Percentiles rank a stretch among this genome's conserved stretches.
Conservation (phyloP, 2,329 filamentous ascomycete genomes). For the Lecanicillium sp. region DNA sequence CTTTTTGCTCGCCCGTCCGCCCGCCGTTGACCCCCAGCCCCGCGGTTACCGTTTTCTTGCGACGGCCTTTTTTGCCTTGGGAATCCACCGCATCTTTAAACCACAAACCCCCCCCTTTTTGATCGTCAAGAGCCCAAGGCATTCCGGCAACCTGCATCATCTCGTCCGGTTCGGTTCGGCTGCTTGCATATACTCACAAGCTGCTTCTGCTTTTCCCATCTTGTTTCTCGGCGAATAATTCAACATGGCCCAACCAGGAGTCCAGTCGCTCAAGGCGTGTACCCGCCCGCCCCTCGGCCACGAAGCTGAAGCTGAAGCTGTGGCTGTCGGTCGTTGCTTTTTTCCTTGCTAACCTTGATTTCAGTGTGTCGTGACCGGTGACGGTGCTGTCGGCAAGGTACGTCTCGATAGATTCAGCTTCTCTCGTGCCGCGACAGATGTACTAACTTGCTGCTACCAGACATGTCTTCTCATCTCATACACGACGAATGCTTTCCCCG, state of each 20-base stretch:
- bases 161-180: not conserved
- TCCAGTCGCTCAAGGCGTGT: conserved; percentile 85
- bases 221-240: conserved; percentile 13
- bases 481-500: conserved; percentile 99
- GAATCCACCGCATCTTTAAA: not conserved
- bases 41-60: not conserved
- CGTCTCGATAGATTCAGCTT: conserved; percentile 13
- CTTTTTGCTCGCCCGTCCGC: not conserved
- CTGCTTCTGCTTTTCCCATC: not conserved
- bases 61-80: not conserved
- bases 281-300: conserved; percentile 11
- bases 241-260: conserved; percentile 76
- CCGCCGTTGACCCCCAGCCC: not conserved
- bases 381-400: conserved; percentile 98
- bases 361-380: conserved; percentile 96
- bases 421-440: conserved; percentile 6
- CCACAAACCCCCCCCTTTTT: conserved; percentile 6
- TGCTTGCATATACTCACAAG: not conserved
- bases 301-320: too few relatives aligned
- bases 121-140: not conserved
- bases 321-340: conserved; percentile 24
- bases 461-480: conserved; percentile 99
- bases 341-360: conserved; percentile 31
- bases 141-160: not conserved
- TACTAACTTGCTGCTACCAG: conserved; percentile 43